Percentiles rank a stretch among this genome's conserved stretches.
Conservation (phyloP, 441 rosid genomes). For the Bruguiera hainesii region DNA sequence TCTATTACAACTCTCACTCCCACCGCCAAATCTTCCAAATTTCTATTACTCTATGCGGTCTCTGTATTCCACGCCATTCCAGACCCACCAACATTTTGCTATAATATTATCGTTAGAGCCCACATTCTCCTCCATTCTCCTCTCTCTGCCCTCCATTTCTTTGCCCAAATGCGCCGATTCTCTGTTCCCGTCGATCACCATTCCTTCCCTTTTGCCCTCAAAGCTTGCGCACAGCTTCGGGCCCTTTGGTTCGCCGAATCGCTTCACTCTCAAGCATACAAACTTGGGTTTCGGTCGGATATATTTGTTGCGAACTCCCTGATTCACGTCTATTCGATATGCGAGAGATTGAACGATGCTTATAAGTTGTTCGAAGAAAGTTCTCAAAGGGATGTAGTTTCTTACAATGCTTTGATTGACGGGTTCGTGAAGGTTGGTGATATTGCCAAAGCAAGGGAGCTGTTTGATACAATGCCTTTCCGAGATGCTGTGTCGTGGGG, state of each 20-base stretch:
- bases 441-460: conserved; percentile 36
- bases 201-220: conserved; percentile 60
- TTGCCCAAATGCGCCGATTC: conserved; percentile 44
- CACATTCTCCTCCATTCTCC: conserved; percentile 38
- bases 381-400: conserved; percentile 45
- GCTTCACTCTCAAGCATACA: conserved; percentile 45
- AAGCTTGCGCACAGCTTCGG: conserved; percentile 44
- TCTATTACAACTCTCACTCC: conserved; percentile 30
- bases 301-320: conserved; percentile 50
- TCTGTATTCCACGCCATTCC: conserved; percentile 39
- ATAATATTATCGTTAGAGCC: conserved; percentile 47
- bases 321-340: conserved; percentile 30
- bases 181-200: conserved; percentile 53
- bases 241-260: conserved; percentile 23
- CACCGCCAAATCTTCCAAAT: neutral
- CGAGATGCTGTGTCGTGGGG: conserved; percentile 67
- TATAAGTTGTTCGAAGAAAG: conserved; percentile 45
- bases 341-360: conserved; percentile 25
- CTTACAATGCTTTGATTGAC: conserved; percentile 51
- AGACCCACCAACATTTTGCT: conserved; percentile 52
- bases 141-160: conserved; percentile 40
- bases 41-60: conserved; percentile 31
- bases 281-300: conserved; percentile 47
- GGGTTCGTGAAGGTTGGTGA: conserved; percentile 50
- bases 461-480: conserved; percentile 49